These are phyloP conservation scores for Suillus occidentalis DNA, from an alignment of 768 basidiomycete species.

Conservation along the genomic window DNA sequence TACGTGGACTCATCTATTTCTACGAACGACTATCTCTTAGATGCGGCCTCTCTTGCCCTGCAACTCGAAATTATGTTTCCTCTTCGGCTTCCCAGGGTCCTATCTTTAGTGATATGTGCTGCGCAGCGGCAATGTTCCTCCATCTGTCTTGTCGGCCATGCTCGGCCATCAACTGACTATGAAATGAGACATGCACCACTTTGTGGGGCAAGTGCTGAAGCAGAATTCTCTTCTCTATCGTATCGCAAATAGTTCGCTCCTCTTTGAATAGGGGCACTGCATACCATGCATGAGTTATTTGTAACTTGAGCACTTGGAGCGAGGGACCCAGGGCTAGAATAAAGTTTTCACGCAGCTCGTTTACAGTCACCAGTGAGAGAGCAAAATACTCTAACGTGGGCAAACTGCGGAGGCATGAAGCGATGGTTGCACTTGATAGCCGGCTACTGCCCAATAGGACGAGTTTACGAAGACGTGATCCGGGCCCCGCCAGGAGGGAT, in stretches of 20 bases:
- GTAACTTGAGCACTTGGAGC: conserved; percentile 35
- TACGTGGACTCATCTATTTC: conserved; percentile 1
- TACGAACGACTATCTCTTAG: conserved; percentile 1
- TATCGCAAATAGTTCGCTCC: conserved; percentile 32
- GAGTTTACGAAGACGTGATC: conserved; percentile 29
- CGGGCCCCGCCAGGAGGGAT: conserved; percentile 25
- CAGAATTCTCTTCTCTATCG: conserved; percentile 27
- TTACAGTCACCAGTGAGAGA: conserved; percentile 35
- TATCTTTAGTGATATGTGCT: conserved; percentile 22
- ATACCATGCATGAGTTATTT: conserved; percentile 37
- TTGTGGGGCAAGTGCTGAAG: conserved; percentile 9
- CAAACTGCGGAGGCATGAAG: conserved; percentile 29
- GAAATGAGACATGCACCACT: conserved; percentile 20
- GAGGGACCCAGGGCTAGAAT: conserved; percentile 29
- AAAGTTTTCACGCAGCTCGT: conserved; percentile 34
- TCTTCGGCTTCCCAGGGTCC: conserved; percentile 32
- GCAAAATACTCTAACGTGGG: conserved; percentile 35
- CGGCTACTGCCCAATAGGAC: conserved; percentile 37
- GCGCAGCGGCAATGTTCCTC: conserved; percentile 25
- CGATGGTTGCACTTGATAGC: conserved; percentile 30
- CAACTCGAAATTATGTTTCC: conserved; percentile 8
- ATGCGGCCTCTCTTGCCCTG: background rate
- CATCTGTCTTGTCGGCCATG: conserved; percentile 25
- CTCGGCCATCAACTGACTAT: conserved; percentile 20
- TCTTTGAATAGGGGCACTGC: conserved; percentile 29